phyloP scores from a whole-genome alignment of 1,284 basidiomycete species.

The Leccinum fuscescens region DNA sequence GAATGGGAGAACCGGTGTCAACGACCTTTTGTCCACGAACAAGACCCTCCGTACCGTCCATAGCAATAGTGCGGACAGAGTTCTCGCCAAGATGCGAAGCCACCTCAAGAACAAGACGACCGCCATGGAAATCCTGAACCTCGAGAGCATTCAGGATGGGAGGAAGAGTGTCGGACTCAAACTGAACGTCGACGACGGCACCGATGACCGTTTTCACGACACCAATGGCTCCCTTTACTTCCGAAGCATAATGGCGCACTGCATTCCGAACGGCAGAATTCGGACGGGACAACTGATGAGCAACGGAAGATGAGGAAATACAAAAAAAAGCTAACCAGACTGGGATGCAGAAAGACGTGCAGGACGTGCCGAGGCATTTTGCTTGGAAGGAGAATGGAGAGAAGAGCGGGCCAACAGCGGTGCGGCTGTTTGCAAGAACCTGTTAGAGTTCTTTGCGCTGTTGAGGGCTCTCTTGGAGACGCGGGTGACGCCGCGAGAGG shows the following conservation, averaged over 20 bases:
- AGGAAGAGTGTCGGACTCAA: constrained; percentile 87
- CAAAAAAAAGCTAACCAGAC: constrained; percentile 34
- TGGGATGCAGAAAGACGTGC: constrained; percentile 32
- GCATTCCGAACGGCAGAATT: constrained; percentile 21
- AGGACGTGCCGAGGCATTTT: constrained; percentile 35
- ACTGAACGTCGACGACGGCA: constrained; percentile 99
- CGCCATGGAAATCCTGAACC: constrained; percentile 89
- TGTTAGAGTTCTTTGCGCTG: constrained; percentile 67
- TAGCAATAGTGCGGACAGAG: constrained; percentile 95
- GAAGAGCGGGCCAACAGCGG: constrained; percentile 46
- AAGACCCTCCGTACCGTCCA: constrained; percentile 99
- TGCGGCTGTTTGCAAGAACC: constrained; percentile 74
- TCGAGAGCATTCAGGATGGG: constrained; percentile 98
- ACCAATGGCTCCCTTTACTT: constrained; percentile 71
- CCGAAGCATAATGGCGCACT: constrained; percentile 91
- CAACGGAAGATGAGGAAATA: constrained; percentile 32
- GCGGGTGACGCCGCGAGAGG: constrained; percentile 78
- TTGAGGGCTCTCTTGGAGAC: constrained; percentile 78
- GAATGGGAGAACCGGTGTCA: constrained; percentile 95
- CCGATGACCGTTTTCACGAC: constrained; percentile 93
- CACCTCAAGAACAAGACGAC: constrained; percentile 94
- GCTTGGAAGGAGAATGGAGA: constrained; percentile 40
- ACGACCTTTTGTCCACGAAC: constrained; percentile 97
- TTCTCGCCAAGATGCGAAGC: constrained; percentile 98
- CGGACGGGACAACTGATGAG: constrained; percentile 13